These are phyloP conservation scores for Hypoxylon rubiginosum DNA, from an alignment of 2,329 filamentous ascomycete species.

Conservation along the genomic window DNA sequence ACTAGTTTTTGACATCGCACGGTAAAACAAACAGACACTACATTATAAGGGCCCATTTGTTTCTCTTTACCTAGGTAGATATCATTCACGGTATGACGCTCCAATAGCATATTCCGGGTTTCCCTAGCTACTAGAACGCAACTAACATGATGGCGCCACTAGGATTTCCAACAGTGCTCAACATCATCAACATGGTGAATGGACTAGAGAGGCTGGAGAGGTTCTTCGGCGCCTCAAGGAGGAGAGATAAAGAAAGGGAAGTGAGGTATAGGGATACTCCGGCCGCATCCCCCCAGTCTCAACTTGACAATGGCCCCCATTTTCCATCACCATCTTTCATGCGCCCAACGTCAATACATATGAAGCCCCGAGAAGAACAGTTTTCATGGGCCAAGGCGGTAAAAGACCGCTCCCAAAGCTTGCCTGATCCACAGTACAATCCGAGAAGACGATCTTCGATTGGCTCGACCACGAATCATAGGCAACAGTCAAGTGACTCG, in stretches of 20 bases:
- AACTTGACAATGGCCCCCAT: conserved; percentile 31
- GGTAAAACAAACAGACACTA: conserved; percentile 2
- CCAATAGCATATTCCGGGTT: neutral
- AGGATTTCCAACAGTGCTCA: conserved; percentile 1
- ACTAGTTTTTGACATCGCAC: neutral
- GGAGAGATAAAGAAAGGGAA: conserved; percentile 51
- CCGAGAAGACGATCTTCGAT: conserved; percentile 44
- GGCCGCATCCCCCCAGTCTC: conserved; percentile 26
- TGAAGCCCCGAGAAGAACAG: conserved; percentile 70
- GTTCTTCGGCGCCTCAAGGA: conserved; percentile 62
- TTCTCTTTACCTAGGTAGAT: neutral
- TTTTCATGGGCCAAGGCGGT: conserved; percentile 51
- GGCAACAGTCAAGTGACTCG: conserved; percentile 31
- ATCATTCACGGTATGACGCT: conserved; percentile 4
- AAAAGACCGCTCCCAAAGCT: conserved; percentile 47
- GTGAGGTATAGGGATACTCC: conserved; percentile 38
- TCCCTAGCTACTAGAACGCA: neutral
- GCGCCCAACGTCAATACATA: conserved; percentile 66
- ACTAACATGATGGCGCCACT: conserved; percentile 17
- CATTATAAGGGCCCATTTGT: neutral
- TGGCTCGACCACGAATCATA: conserved; percentile 41
- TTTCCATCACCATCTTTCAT: conserved; percentile 61
- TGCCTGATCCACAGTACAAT: conserved; percentile 43
- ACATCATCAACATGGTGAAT: conserved; percentile 59
- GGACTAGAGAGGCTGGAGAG: conserved; percentile 64